Base-by-base conservation (phyloP, 169 alveolate species). In the Plasmodium adleri region DNA sequence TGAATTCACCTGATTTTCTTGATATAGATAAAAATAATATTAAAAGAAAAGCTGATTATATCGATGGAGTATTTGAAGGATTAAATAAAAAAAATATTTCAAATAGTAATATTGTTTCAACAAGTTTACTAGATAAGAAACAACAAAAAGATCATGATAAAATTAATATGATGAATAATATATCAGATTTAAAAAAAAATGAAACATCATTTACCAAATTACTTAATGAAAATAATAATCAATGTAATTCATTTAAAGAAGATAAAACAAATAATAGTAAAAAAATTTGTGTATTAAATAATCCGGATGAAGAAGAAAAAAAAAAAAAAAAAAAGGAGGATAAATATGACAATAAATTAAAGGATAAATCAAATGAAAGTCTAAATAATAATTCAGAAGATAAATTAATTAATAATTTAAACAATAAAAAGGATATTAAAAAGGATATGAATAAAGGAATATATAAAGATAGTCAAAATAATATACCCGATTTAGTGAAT, bases 31-130 rank as follows among this genome's bases (percentile, higher is more conserved):
- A 56, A 56, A 56, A 56, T 56, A 56, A 56, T 56, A 56, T 13
- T 56, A 56, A 56, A 56, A 56, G 64, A 56, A 56, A 15, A 22
- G 64, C 15, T 56, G 24, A 56, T 56, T 56, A 15, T 56, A 56
- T 6, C 3, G 64, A 56, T 56, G 64, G 24, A 13, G 6, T 7
- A 6, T 56, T 56, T 56, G 64, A 56, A 56, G 64, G 9, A 56
- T 10, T 32, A 32, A 32, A 1, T 56, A 22, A 56, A 5, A 13
- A 13, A 56, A 15, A 56, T 22, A 15, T 56, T 56, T 56, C 64
- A n/a, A 13, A 56, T 13, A 56, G n/a, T 15, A 56, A 56, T 56
- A 56, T 15, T 15, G 9, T 56, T 56, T 15, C 64, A 2, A 56
- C n/a, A 5, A 22, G n/a, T 15, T 56, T 22, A 56, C 9, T 56